Evolutionary conservation across 2,329 filamentous ascomycete genomes (phyloP).

Genomic region (Penicillium sp.): DNA sequence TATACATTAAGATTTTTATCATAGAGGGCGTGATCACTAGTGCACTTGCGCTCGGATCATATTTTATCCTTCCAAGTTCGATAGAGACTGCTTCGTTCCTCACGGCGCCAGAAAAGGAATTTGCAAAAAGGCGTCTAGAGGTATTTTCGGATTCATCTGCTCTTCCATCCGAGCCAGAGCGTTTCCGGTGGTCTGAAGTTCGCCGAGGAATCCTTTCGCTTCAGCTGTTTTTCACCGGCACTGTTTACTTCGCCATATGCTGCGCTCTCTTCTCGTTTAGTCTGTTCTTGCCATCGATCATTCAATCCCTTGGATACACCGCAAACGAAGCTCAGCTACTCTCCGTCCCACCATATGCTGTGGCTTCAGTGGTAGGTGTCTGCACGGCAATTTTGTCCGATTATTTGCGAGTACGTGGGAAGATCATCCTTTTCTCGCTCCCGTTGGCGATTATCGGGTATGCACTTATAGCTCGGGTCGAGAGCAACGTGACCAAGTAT

Average conservation of each 20-base stretch:
- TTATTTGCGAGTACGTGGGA: conserved; percentile 54
- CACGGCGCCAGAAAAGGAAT: too few species aligned
- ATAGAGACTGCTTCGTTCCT: too few species aligned
- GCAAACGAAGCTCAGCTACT: conserved; percentile 56
- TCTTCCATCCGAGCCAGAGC: conserved; percentile 34
- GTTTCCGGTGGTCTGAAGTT: conserved; percentile 60
- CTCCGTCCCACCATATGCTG: conserved; percentile 62
- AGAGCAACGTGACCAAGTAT: conserved; percentile 53
- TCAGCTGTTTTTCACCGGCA: conserved; percentile 61
- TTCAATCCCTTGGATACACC: conserved; percentile 54
- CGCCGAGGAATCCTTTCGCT: conserved; percentile 55
- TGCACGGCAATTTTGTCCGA: conserved; percentile 55
- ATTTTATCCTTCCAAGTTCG: too few species aligned
- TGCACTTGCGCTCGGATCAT: too few species aligned
- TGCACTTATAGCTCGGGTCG: conserved; percentile 57
- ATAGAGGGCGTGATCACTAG: too few species aligned
- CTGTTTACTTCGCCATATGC: conserved; percentile 57
- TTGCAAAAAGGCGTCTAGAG: too few species aligned
- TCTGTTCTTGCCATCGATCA: conserved; percentile 63
- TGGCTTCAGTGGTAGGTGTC: conserved; percentile 35
- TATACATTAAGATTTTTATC: too few species aligned
- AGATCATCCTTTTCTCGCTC: conserved; percentile 60
- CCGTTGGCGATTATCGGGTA: conserved; percentile 64
- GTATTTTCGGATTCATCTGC: too few species aligned
- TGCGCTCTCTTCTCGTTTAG: conserved; percentile 60